Conservation (phyloP, 2,329 filamentous ascomycete genomes). For the Neofusicoccum parvum region DNA sequence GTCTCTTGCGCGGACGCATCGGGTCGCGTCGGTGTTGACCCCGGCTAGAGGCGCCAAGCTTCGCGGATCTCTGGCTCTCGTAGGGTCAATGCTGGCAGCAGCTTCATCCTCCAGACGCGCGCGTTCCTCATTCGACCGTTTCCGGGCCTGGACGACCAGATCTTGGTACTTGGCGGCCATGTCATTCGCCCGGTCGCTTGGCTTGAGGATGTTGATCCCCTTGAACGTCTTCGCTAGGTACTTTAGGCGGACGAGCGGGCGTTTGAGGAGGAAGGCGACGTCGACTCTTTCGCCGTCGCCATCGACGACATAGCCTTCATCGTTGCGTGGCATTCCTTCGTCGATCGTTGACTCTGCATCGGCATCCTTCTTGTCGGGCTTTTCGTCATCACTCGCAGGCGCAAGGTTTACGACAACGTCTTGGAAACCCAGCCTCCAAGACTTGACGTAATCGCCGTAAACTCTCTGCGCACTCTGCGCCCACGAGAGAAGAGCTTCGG, state of each 20-base stretch:
- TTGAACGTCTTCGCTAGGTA: conserved; percentile 82
- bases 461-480: conserved; percentile 74
- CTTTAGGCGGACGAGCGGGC: conserved; percentile 84
- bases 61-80: conserved; percentile 74
- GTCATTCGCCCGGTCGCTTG: conserved; percentile 59
- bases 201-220: conserved; percentile 61
- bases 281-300: conserved; percentile 86
- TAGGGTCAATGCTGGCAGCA: conserved; percentile 79
- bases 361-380: conserved; percentile 50
- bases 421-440: conserved; percentile 92
- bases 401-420: conserved; percentile 93
- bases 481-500: conserved; percentile 76
- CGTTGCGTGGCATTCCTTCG: conserved; percentile 58
- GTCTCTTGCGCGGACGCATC: conserved; percentile 87
- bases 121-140: conserved; percentile 71
- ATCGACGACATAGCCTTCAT: conserved; percentile 64
- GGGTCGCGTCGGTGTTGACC: conserved; percentile 71
- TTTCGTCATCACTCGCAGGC: conserved; percentile 64
- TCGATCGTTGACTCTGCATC: conserved; percentile 51
- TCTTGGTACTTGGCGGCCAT: conserved; percentile 67
- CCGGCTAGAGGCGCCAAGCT: conserved; percentile 72
- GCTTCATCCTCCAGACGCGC: conserved; percentile 82
- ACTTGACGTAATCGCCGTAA: conserved; percentile 82
- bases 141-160: conserved; percentile 75
- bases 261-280: conserved; percentile 88